These are phyloP conservation scores for Sclerotinia spermophila DNA, from an alignment of 2,329 filamentous ascomycete genomes.

Conservation along the genomic window DNA sequence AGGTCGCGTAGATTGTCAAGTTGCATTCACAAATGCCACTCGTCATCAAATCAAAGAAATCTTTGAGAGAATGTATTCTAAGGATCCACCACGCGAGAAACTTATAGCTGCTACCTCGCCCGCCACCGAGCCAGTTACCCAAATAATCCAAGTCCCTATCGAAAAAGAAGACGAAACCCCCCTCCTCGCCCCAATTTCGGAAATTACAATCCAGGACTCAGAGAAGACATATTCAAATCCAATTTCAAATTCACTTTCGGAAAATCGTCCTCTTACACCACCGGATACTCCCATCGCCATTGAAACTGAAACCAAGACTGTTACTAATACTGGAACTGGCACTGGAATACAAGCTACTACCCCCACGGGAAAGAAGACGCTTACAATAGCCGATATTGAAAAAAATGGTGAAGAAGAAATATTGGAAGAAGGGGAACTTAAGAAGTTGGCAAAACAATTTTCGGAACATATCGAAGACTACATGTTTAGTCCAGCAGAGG, in stretches of 20 bases:
- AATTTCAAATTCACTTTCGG: not conserved
- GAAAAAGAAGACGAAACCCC: slow-evolving; percentile 8
- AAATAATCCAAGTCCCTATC: not conserved
- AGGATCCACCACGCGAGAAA: slow-evolving; percentile 32
- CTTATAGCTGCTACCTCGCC: slow-evolving; percentile 21
- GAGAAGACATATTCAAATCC: not conserved
- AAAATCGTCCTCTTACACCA: slow-evolving; percentile 21
- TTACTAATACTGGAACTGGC: not conserved
- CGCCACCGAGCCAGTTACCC: slow-evolving; percentile 26
- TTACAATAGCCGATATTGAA: not conserved
- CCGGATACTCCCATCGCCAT: slow-evolving; percentile 23
- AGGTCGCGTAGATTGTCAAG: slow-evolving; percentile 67
- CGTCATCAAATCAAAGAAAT: slow-evolving; percentile 52
- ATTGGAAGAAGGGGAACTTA: slow-evolving; percentile 38
- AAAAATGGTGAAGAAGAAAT: slow-evolving; percentile 1
- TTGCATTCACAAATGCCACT: slow-evolving; percentile 59
- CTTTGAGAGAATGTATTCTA: slow-evolving; percentile 58
- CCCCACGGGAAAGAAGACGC: not conserved
- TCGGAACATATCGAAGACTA: slow-evolving; percentile 50
- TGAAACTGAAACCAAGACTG: not conserved
- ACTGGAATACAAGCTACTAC: not conserved
- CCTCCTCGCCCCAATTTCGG: not conserved
- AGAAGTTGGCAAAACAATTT: slow-evolving; percentile 41
- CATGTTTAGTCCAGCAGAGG: slow-evolving; percentile 56
- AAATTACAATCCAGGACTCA: not conserved